Percentiles rank a stretch among this genome's conserved stretches.
These are phyloP conservation scores for Rhodotorula glutinis DNA, from an alignment of 1,284 basidiomycete species.

Conservation along the genomic window DNA sequence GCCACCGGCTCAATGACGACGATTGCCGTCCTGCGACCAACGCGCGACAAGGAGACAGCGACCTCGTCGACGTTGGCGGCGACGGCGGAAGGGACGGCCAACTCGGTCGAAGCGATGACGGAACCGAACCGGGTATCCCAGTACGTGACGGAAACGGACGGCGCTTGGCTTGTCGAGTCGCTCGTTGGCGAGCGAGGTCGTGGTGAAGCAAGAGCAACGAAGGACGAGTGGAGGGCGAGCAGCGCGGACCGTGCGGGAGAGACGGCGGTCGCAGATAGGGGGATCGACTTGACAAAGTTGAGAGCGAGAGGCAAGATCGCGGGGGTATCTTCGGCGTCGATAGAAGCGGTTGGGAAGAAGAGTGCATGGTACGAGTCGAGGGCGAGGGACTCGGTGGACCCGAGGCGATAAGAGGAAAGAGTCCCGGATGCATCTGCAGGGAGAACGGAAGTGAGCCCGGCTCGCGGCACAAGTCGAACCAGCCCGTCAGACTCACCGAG, in stretches of 20 bases:
- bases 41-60: constrained; percentile 17
- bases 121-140: constrained; percentile 39
- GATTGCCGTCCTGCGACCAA: constrained; percentile 21
- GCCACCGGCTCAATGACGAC: constrained; percentile 18
- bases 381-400: background rate
- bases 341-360: constrained; percentile 25
- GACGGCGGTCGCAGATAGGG: constrained; percentile 21
- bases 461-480: too few relatives aligned
- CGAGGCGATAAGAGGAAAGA: constrained; percentile 32
- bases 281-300: constrained; percentile 22
- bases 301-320: constrained; percentile 11
- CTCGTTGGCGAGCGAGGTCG: background rate
- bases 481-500: constrained; percentile 11
- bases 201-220: constrained; percentile 25
- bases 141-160: constrained; percentile 16
- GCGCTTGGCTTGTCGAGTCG: background rate
- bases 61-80: constrained; percentile 10
- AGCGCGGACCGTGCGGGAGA: constrained; percentile 10
- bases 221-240: constrained; percentile 38
- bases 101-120: constrained; percentile 23
- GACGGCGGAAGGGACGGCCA: constrained; percentile 34
- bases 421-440: constrained; percentile 17
- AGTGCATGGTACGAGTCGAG: constrained; percentile 25
- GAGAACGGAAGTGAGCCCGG: too few relatives aligned
- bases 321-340: background rate